phyloP scores from a whole-genome alignment of 2,329 filamentous ascomycete genomes.

The Diaporthe humulicola region DNA sequence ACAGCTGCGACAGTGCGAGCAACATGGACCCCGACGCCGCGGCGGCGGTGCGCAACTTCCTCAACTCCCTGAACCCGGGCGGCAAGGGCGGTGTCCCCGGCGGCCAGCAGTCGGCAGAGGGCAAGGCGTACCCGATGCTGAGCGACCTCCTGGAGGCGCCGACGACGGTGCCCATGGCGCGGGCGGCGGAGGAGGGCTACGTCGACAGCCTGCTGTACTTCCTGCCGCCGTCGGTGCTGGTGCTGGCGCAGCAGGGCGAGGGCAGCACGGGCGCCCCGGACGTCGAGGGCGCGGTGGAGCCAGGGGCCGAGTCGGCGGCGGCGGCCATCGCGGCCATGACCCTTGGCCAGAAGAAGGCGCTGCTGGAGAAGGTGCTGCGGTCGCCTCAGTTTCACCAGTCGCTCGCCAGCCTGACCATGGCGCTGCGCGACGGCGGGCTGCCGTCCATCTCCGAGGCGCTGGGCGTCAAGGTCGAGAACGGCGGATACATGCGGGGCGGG shows the following conservation, averaged over 20 bases:
- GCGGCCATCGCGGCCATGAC: constrained; percentile 82
- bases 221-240: constrained; percentile 82
- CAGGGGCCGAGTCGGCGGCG: constrained; percentile 75
- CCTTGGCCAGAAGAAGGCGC: constrained; percentile 80
- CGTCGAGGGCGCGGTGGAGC: constrained; percentile 73
- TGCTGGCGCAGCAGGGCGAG: constrained; percentile 78
- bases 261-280: constrained; percentile 60
- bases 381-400: constrained; percentile 94
- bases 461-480: constrained; percentile 83
- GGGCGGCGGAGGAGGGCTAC: constrained; percentile 72
- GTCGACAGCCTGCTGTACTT: constrained; percentile 82
- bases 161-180: constrained; percentile 82
- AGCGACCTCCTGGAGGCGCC: constrained; percentile 85
- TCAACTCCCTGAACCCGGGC: constrained; percentile 79
- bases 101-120: constrained; percentile 57
- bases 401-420: constrained; percentile 85
- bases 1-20: constrained; percentile 64
- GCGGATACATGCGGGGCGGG: constrained; percentile 83
- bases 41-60: constrained; percentile 86
- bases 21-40: constrained; percentile 77
- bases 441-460: constrained; percentile 92
- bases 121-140: constrained; percentile 83
- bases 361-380: constrained; percentile 85
- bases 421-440: constrained; percentile 89
- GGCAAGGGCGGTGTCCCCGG: constrained; percentile 56